Evolutionary conservation across 2,329 filamentous ascomycete genomes (phyloP), one percentile per base, ranked within the genome.

Genomic region (Claviceps spartinae): DNA sequence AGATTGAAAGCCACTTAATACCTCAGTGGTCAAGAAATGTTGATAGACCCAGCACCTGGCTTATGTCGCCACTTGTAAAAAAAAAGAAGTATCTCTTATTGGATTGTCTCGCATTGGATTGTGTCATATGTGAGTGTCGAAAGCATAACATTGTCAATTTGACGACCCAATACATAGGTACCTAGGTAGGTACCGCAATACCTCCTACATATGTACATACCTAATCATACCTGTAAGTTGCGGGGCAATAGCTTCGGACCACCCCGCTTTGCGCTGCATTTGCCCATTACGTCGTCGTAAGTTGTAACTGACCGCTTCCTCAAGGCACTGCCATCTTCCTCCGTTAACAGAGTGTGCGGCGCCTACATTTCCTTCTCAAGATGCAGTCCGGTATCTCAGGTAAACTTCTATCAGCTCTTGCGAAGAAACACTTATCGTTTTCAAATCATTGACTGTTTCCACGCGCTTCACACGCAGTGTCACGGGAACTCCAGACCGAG

Each of bases 381-480:
- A 88, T 88, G 85, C 85, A 89, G 73, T 88, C 85, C 38, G 85
- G 85, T 68, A 88, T 88, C 60, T 80, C 83, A 69, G 84, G 84
- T 84, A 73, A 49, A 62, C 52, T 4, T 45, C 44, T 30, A 47
- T 44, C 30, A 34, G 30, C 11, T 34, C 30, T n/a, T 49, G 48
- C 26, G 2, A 30, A 13, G 2, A 13, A 20, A 18, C 9, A 8
- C 4, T 16, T 6, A 2, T 18, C 24, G 5, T 16, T 38, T 44
- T 6, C 34, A 26, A 20, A 34, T 49, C 42, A 20, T 47, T 43
- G 37, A 54, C 49, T 26, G n/a, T 18, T 9, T 11, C 20, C 16
- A 18, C 8, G 30, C 11, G 11, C 14, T 5, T 9, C 42, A 44
- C 45, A 9, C 4, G 47, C 63, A 87, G 88, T 85, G 58, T 90